A percentile compares a stretch with the other conserved stretches of the same genome.
phyloP scores from a whole-genome alignment of 257 asterid genomes.

The Petunia axillaris region DNA sequence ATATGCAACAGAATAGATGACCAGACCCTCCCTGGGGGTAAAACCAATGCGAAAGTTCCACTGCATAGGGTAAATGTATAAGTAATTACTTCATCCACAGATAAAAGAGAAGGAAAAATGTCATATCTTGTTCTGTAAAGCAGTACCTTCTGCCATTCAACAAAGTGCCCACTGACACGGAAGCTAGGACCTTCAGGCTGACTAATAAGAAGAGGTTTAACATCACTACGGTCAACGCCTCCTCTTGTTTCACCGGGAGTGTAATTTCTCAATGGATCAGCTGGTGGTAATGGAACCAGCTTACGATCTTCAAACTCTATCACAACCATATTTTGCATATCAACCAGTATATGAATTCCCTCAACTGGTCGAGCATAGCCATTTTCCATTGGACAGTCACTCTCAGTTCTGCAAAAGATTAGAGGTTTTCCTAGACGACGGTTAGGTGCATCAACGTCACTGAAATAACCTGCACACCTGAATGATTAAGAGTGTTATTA shows the following conservation, averaged over 20 bases:
- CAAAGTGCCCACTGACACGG: conserved; percentile 38
- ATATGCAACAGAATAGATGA: conserved; percentile 41
- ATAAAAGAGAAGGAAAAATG: neutral
- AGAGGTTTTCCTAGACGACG: conserved; percentile 63
- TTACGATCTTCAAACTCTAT: conserved; percentile 61
- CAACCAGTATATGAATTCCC: conserved; percentile 46
- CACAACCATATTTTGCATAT: conserved; percentile 63
- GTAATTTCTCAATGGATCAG: conserved; percentile 47
- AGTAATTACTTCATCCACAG: conserved; percentile 11
- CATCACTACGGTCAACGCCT: conserved; percentile 45
- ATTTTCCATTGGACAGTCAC: conserved; percentile 42
- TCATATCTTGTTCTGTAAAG: neutral
- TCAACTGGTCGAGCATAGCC: conserved; percentile 46
- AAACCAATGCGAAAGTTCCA: conserved; percentile 44
- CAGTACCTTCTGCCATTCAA: conserved; percentile 42
- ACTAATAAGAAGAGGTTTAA: conserved; percentile 36
- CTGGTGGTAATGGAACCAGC: conserved; percentile 62
- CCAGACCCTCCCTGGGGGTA: conserved; percentile 40
- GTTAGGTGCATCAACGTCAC: conserved; percentile 64
- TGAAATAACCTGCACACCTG: conserved; percentile 66
- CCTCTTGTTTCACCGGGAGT: conserved; percentile 40
- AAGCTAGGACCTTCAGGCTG: conserved; percentile 46
- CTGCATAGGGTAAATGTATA: conserved; percentile 21
- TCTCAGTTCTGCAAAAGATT: conserved; percentile 52
- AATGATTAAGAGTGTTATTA: conserved; percentile 9